Conservation (phyloP, 768 basidiomycete genomes). For the Rossbeevera mucosa region DNA sequence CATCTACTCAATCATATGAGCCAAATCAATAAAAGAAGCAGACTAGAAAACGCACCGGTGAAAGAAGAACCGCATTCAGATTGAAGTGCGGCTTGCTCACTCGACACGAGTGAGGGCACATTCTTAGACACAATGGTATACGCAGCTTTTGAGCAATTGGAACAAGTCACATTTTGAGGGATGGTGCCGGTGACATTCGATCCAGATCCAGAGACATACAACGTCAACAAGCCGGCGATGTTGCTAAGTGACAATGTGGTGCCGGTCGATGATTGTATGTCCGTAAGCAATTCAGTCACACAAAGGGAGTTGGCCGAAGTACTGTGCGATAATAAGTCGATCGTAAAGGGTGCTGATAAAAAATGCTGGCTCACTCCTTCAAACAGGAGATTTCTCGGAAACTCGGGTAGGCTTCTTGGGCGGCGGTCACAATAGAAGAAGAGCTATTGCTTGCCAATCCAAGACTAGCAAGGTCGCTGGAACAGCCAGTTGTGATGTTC, state of each 20-base stretch:
- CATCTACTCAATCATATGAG: constrained; percentile 22
- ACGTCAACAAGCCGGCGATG: constrained; percentile 11
- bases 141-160: constrained; percentile 48
- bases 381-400: constrained; percentile 56
- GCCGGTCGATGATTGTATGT: constrained; percentile 41
- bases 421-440: constrained; percentile 30
- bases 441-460: constrained; percentile 19
- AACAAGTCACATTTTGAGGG: constrained; percentile 44
- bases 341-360: neutral
- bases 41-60: constrained; percentile 39
- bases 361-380: constrained; percentile 51
- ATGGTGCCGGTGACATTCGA: constrained; percentile 3
- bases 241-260: constrained; percentile 20
- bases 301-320: constrained; percentile 46
- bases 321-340: constrained; percentile 16
- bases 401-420: constrained; percentile 55
- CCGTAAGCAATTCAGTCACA: constrained; percentile 50
- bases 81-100: constrained; percentile 27
- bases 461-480: constrained; percentile 32
- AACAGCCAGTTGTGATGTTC: constrained; percentile 52
- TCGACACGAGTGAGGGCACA: constrained; percentile 33
- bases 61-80: constrained; percentile 47
- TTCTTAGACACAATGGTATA: constrained; percentile 41
- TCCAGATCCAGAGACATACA: constrained; percentile 3
- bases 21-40: neutral